Conservation (phyloP, 2,329 filamentous ascomycete genomes). For the Ophiocordyceps robertsii region DNA sequence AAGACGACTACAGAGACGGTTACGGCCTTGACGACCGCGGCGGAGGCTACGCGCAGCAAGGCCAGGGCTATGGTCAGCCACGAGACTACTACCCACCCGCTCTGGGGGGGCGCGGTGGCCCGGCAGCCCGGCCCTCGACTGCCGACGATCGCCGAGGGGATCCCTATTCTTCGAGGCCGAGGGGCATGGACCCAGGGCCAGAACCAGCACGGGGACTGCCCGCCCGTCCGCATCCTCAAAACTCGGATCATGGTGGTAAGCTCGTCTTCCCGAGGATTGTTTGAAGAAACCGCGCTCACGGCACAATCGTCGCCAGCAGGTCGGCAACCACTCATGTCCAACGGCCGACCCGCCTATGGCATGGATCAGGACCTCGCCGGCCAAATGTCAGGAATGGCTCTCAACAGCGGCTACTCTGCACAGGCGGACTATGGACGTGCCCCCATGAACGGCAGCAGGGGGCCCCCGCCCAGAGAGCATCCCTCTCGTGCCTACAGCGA, state of each 20-base stretch:
- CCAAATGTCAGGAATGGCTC: slow-evolving; percentile 21
- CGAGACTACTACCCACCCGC: slow-evolving; percentile 31
- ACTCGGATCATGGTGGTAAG: slow-evolving; percentile 25
- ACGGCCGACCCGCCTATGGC: slow-evolving; percentile 9
- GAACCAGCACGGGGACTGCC: no score
- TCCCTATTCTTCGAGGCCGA: slow-evolving; percentile 21
- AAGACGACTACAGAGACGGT: slow-evolving; percentile 31
- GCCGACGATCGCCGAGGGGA: slow-evolving; percentile 26
- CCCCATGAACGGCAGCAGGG: slow-evolving; percentile 10
- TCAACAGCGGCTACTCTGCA: slow-evolving; percentile 13
- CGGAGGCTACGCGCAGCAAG: slow-evolving; percentile 26
- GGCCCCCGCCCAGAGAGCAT: slow-evolving; percentile 18
- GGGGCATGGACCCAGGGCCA: slow-evolving; percentile 23
- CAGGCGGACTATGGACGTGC: slow-evolving; percentile 11
- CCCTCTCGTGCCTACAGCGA: slow-evolving; percentile 15
- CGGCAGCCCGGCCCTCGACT: slow-evolving; percentile 27
- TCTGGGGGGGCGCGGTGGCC: slow-evolving; percentile 12
- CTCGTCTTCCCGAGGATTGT: background rate
- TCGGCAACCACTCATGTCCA: slow-evolving; percentile 7
- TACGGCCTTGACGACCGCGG: slow-evolving; percentile 32
- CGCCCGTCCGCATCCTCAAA: slow-evolving; percentile 22
- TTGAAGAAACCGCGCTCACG: background rate
- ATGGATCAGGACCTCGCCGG: slow-evolving; percentile 17
- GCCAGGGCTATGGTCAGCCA: slow-evolving; percentile 31
- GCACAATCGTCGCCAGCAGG: slow-evolving; percentile 8